Evolutionary conservation across 495 filamentous ascomycete species (phyloP).

Genomic region (Podospora comata): DNA sequence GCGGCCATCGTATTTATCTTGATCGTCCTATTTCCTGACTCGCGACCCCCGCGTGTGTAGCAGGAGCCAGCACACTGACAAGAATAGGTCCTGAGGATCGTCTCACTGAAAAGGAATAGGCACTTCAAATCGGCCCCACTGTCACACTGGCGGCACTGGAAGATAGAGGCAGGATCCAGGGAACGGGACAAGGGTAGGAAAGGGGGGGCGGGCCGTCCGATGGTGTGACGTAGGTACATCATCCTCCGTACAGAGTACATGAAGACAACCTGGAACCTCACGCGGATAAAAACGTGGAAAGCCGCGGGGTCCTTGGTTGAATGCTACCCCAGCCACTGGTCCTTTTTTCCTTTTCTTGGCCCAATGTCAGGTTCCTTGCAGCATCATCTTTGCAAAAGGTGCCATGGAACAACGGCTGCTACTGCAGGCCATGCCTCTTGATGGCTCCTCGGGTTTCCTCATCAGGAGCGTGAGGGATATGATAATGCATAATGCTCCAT

Average conservation of each 20-base stretch:
- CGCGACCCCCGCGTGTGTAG: not conserved
- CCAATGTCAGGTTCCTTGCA: no score
- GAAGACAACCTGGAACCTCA: not conserved
- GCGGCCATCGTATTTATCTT: not conserved
- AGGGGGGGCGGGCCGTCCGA: no score
- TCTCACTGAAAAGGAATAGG: not conserved
- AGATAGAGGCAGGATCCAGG: not conserved
- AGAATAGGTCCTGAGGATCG: not conserved
- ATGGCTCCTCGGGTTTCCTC: not conserved
- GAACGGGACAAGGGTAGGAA: not conserved
- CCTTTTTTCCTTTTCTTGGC: not conserved
- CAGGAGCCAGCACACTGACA: not conserved
- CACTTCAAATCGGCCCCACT: not conserved
- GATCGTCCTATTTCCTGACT: not conserved
- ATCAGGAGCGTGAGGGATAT: not conserved
- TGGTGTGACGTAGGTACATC: no score
- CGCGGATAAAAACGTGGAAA: not conserved
- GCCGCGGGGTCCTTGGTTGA: not conserved
- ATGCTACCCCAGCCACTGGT: not conserved
- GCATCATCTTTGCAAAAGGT: not conserved
- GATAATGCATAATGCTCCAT: not conserved
- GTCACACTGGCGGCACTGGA: not conserved
- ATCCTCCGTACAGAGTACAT: not conserved
- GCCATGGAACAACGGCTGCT: not conserved
- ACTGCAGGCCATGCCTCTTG: not conserved